These are phyloP conservation scores for Podaxis pistillaris DNA, from an alignment of 768 basidiomycete species.

Conservation along the genomic window DNA sequence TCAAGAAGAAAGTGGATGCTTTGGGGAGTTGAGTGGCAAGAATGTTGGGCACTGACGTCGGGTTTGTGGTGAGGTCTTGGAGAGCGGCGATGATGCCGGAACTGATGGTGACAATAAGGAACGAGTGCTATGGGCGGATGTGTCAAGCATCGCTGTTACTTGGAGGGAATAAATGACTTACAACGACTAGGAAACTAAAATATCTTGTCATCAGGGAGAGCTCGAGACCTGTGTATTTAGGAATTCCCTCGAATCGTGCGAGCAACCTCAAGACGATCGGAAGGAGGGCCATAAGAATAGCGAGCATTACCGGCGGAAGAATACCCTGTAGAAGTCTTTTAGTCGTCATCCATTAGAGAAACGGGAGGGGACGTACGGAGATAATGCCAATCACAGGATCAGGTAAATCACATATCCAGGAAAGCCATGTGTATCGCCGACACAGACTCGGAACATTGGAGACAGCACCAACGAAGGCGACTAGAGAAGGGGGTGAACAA, in stretches of 20 bases:
- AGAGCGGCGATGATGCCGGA: constrained; percentile 82
- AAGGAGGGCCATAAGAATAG: constrained; percentile 88
- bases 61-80: constrained; percentile 60
- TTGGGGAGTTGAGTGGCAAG: constrained; percentile 79
- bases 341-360: neutral
- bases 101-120: constrained; percentile 84
- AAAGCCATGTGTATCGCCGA: constrained; percentile 62
- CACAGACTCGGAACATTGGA: constrained; percentile 81
- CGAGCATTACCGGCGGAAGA: constrained; percentile 82
- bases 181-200: constrained; percentile 90
- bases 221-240: constrained; percentile 79
- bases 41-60: constrained; percentile 62
- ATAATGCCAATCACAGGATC: constrained; percentile 73
- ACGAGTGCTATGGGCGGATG: constrained; percentile 67
- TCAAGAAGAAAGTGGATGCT: constrained; percentile 90
- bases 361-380: constrained; percentile 26
- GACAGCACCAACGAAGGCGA: constrained; percentile 81
- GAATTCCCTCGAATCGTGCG: constrained; percentile 87
- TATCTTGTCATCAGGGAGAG: constrained; percentile 89
- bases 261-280: constrained; percentile 77
- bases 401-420: constrained; percentile 81
- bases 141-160: neutral
- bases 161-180: constrained; percentile 38
- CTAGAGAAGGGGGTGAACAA: constrained; percentile 27
- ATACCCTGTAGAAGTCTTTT: constrained; percentile 55